Evolutionary conservation across 768 basidiomycete genomes (phyloP), one percentile per base, ranked within the genome.

Genomic region (Pisolithus orientalis): DNA sequence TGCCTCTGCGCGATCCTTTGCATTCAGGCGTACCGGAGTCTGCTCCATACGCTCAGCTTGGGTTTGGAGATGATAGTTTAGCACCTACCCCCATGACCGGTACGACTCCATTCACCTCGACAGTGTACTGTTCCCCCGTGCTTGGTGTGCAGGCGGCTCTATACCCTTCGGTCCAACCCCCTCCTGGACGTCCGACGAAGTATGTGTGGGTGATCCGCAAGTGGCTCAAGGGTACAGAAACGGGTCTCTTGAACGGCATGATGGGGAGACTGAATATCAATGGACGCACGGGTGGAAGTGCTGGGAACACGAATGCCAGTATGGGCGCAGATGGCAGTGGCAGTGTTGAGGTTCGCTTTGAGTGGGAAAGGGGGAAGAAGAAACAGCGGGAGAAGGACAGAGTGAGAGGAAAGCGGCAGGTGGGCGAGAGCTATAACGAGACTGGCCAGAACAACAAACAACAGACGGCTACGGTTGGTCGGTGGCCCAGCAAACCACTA

Each of bases 121-220:
- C 34, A 9, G 31, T 32, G 4, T 32, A 75, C 38, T 73, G 76
- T 42, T 70, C 76, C 3, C 66, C 77, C 1, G 68, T 80, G n/a
- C 76, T 91, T 4, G 89, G 87, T 24, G 80, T 90, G 45, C 83
- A 88, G 55, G 78, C 88, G 4, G 74, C 76, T 0, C 73, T 85
- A 17, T 80, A 79, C 43, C 79, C 84, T 14, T 72, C 79, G 9
- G 58, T 63, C 38, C 58, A 56, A 47, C 72, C 64, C 16, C 72
- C 66, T 49, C 68, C 53, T 38, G 72, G 70, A 5, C 70, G 74
- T 3, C 73, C 77, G 1, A 68, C 65, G 8, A 70, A 68, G 68
- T 90, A 93, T 53, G 80, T 86, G 5, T 93, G 90, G 90, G 73
- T 85, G 17, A 81, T 90, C 27, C 74, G 83, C 46, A 75, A 72